phyloP scores from a whole-genome alignment of 495 filamentous ascomycete species.

The Bacidia gigantensis region DNA sequence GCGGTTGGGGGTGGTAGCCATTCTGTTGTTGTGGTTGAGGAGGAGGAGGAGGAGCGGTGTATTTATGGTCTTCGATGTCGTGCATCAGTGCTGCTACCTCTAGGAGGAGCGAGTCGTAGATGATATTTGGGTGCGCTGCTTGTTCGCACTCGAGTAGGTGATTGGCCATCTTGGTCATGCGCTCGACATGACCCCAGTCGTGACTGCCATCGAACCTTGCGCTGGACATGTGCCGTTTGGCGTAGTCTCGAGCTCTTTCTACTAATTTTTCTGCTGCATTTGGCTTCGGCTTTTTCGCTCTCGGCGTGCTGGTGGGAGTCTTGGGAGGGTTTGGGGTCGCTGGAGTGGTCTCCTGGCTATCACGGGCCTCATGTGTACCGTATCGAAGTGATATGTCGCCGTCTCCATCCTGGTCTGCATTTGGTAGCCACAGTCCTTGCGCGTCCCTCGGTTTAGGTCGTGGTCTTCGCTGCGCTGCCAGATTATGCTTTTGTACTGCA shows the following conservation, averaged over 20 bases:
- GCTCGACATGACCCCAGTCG: slow-evolving; percentile 68
- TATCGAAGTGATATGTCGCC: background rate
- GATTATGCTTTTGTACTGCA: background rate
- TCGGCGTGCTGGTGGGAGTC: slow-evolving; percentile 2
- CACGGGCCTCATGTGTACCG: background rate
- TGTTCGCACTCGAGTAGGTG: slow-evolving; percentile 28
- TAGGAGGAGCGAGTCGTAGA: slow-evolving; percentile 8
- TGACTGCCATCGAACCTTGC: slow-evolving; percentile 63
- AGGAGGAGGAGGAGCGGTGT: background rate
- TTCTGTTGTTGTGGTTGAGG: background rate
- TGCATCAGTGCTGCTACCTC: slow-evolving; percentile 16
- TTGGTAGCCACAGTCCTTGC: slow-evolving; percentile 7
- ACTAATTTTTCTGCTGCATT: slow-evolving; percentile 2
- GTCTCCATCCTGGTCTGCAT: slow-evolving; percentile 9
- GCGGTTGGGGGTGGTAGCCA: background rate
- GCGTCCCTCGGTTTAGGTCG: slow-evolving; percentile 3
- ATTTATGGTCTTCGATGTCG: slow-evolving; percentile 18
- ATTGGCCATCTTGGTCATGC: slow-evolving; percentile 61
- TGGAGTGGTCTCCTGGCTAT: background rate
- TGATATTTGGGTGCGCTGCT: slow-evolving; percentile 6
- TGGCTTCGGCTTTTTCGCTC: background rate
- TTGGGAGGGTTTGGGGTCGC: background rate
- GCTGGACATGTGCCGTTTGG: slow-evolving; percentile 57
- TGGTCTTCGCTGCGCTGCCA: background rate
- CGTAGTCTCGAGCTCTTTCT: slow-evolving; percentile 28